Conservation (phyloP, 306 rosid genomes). For the Quercus wislizeni region DNA sequence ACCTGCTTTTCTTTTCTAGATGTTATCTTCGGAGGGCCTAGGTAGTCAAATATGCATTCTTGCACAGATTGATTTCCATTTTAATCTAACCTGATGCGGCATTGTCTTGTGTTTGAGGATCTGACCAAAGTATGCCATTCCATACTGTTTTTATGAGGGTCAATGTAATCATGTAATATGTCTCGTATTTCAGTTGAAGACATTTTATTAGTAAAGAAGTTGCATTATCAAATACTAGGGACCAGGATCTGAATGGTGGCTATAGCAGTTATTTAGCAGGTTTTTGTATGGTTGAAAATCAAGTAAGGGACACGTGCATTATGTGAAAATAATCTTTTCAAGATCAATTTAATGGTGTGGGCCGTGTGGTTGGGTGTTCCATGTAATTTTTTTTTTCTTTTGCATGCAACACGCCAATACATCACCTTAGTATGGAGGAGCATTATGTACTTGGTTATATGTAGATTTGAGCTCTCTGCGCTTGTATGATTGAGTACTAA, state of each 20-base stretch:
- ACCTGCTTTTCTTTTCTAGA: neutral
- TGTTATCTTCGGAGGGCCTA: neutral
- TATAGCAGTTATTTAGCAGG: neutral
- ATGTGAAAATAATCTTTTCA: neutral
- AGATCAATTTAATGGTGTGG: neutral
- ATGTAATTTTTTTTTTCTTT: neutral
- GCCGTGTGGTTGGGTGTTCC: neutral
- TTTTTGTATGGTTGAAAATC: too few relatives aligned
- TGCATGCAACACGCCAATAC: neutral
- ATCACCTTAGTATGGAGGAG: too few relatives aligned
- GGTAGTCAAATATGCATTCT: neutral
- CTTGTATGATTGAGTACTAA: neutral
- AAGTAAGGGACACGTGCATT: too few relatives aligned
- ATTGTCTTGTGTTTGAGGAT: neutral
- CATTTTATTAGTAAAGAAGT: neutral
- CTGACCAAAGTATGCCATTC: neutral
- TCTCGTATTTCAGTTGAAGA: neutral
- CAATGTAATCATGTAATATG: neutral
- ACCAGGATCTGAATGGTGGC: neutral
- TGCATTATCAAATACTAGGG: neutral
- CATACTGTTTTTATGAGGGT: neutral
- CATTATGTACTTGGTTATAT: neutral
- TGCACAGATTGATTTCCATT: neutral
- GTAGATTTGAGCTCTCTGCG: neutral
- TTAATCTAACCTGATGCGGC: neutral